Evolutionary conservation across 169 alveolate genomes (phyloP).

Genomic region (Prorocentrum cordatum): DNA sequence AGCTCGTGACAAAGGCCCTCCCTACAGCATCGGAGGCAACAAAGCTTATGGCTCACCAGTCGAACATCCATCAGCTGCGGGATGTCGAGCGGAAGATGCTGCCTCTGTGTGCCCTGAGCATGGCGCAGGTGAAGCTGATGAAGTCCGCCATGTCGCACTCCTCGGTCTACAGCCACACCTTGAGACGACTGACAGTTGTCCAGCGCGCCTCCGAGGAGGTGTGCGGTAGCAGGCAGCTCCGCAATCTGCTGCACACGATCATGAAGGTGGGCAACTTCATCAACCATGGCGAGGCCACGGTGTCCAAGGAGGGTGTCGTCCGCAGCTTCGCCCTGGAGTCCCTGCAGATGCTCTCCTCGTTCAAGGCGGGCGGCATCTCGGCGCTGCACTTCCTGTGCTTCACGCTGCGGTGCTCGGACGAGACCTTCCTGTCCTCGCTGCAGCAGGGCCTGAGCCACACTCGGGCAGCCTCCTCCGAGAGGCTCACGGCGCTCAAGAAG

Average conservation of each 20-base stretch:
- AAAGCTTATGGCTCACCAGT: too few species aligned
- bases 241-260: not conserved
- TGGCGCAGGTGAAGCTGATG: too few species aligned
- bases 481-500: too few species aligned
- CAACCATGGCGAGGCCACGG: not conserved
- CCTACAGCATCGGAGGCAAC: too few species aligned
- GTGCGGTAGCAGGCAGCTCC: not conserved
- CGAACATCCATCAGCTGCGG: too few species aligned
- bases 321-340: not conserved
- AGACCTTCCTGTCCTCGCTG: not conserved
- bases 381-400: not conserved
- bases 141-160: too few species aligned
- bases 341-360: not conserved
- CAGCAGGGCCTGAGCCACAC: not conserved
- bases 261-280: not conserved
- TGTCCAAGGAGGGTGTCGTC: not conserved
- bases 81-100: too few species aligned
- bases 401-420: not conserved
- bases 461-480: not conserved
- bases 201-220: not conserved
- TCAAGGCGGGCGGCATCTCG: not conserved
- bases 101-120: too few species aligned
- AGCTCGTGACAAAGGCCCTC: too few species aligned
- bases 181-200: too few species aligned
- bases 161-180: too few species aligned